Base-by-base conservation (phyloP, 2,329 filamentous ascomycete genomes). In the Apiospora aurea region DNA sequence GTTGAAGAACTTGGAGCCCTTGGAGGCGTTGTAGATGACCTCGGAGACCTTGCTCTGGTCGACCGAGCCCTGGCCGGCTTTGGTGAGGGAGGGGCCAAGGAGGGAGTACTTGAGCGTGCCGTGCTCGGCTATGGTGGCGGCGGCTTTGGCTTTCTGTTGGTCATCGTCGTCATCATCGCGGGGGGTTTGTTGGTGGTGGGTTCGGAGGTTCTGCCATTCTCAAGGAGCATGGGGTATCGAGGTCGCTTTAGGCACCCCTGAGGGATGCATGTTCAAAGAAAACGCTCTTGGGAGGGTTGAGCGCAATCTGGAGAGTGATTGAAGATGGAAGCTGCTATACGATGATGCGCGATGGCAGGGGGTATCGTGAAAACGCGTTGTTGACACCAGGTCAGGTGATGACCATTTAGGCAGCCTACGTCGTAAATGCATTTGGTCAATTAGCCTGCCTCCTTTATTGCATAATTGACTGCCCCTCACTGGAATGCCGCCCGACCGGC, bases 21-120 rank as follows among this genome's bases (percentile, higher is more conserved):
- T 98, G 21, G 95, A 98, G 14, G 95, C 95, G 81, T 97, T 94
- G 83, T 98, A 98, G 73, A 99, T 99, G 76, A 98, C 92, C 77
- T 98, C 95, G 2, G 95, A 97, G 69, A 99, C 95, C 85, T 96
- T 97, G 75, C 89, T 88, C 83, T 98, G 96, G 78, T 99, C 94
- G n/a, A 98, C 96, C 21, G 90, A 87, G 78, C 97, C 94, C 80
- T 98, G 95, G 1, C 96, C 96, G 43, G 95, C 94, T 82, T 99
- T 99, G 29, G 95, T 96, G 70, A 98, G 85, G 7, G 95, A 98
- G 0, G 95, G 96, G 0, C 96, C 96, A 0, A 98, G 87, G 0
- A 98, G 88, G 71, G 93, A 92, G 81, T 98, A 97, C 79, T 97
- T 98, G 71, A 98, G 87, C 4, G 93, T 95, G 4, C 84, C 81